Evolutionary conservation across 345 rosid genomes (phyloP).

Genomic region (Acer campestre): DNA sequence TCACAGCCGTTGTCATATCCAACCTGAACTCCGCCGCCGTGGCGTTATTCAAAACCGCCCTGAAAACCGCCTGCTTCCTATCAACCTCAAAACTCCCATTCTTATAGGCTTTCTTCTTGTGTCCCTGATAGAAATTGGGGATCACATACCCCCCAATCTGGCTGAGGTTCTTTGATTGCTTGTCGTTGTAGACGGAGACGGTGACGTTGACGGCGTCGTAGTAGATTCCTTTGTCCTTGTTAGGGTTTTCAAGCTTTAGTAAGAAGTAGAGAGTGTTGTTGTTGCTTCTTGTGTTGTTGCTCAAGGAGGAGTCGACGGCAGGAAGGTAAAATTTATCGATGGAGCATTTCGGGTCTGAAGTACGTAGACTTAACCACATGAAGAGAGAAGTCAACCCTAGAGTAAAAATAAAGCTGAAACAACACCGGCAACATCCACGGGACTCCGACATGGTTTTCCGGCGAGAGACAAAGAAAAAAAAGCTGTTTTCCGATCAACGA

Average conservation of each 20-base stretch:
- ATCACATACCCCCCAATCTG: constrained; percentile 29
- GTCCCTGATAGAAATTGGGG: constrained; percentile 57
- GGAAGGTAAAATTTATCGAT: constrained; percentile 56
- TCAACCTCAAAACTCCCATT: constrained; percentile 20
- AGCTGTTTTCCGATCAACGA: background rate
- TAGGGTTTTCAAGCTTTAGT: constrained; percentile 56
- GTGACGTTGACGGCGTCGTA: constrained; percentile 61
- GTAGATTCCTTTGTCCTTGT: constrained; percentile 68
- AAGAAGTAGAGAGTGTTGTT: constrained; percentile 49
- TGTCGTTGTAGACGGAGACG: constrained; percentile 20
- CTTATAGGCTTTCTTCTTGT: constrained; percentile 64
- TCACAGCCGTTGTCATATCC: constrained; percentile 64
- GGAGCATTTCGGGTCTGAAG: constrained; percentile 56
- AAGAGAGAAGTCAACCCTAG: constrained; percentile 64
- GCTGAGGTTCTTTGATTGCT: background rate
- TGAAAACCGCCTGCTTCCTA: constrained; percentile 26
- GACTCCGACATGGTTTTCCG: constrained; percentile 32
- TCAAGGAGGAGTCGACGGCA: constrained; percentile 49
- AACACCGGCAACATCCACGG: constrained; percentile 46
- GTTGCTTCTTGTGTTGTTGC: background rate
- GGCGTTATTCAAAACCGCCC: constrained; percentile 33
- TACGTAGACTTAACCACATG: constrained; percentile 75
- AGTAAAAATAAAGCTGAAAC: constrained; percentile 57
- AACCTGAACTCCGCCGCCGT: constrained; percentile 46
- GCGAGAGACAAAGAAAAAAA: background rate